phyloP scores from a whole-genome alignment of 2,329 filamentous ascomycete genomes.

The Nothopassalora personata region DNA sequence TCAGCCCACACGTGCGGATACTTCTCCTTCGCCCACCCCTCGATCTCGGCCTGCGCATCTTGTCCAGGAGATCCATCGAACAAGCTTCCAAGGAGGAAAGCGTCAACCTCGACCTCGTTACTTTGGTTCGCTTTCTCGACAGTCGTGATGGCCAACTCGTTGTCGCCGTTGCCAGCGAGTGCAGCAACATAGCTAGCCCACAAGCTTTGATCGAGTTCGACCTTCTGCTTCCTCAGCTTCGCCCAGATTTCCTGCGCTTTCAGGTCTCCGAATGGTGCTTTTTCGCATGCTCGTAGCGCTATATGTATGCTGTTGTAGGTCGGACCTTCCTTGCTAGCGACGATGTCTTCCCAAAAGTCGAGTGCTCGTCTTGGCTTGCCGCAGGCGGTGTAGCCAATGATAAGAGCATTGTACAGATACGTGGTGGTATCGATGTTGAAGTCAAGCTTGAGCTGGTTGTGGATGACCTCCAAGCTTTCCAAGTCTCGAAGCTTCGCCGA shows the following conservation, averaged over 20 bases:
- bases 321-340: conserved; percentile 78
- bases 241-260: conserved; percentile 59
- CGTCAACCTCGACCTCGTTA: conserved; percentile 62
- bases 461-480: conserved; percentile 66
- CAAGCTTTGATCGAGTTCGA: conserved; percentile 68
- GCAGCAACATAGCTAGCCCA: conserved; percentile 74
- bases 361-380: conserved; percentile 62
- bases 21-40: conserved; percentile 64
- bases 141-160: conserved; percentile 62
- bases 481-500: conserved; percentile 42
- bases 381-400: conserved; percentile 74
- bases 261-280: conserved; percentile 43
- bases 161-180: conserved; percentile 65
- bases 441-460: conserved; percentile 95
- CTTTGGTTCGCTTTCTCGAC: conserved; percentile 62
- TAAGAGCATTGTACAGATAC: conserved; percentile 72
- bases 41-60: conserved; percentile 59
- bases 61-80: conserved; percentile 66
- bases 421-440: conserved; percentile 72
- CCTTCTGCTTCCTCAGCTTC: conserved; percentile 66
- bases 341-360: conserved; percentile 78
- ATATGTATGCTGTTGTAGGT: conserved; percentile 74
- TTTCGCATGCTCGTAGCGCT: conserved; percentile 74
- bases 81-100: conserved; percentile 69
- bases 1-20: conserved; percentile 67